phyloP scores from a whole-genome alignment of 768 basidiomycete genomes.

The Cantharellus anzutake region DNA sequence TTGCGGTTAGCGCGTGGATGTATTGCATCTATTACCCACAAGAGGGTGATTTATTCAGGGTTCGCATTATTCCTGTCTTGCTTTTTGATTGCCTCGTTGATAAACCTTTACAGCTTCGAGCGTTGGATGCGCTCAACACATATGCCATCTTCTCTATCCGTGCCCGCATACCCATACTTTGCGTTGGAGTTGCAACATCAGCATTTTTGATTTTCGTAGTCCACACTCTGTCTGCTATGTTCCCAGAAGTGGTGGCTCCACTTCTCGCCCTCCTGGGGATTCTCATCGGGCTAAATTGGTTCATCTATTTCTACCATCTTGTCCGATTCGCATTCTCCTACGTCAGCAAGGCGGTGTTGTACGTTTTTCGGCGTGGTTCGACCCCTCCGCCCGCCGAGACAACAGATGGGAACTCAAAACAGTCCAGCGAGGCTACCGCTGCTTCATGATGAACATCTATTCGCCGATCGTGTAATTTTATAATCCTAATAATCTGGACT shows the following conservation, averaged over 20 bases:
- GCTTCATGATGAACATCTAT: no score
- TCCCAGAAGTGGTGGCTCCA: background rate
- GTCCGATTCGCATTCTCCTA: background rate
- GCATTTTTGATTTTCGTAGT: background rate
- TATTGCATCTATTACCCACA: background rate
- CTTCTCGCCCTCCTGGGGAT: background rate
- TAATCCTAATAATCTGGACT: no score
- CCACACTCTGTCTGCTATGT: background rate
- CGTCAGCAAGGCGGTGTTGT: no score
- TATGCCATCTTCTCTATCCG: conserved; percentile 1
- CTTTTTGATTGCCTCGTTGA: background rate
- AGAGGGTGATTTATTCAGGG: background rate
- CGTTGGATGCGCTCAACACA: background rate
- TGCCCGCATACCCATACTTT: background rate
- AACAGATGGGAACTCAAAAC: no score
- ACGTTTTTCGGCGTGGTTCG: no score
- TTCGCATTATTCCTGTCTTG: background rate
- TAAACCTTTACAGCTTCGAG: background rate
- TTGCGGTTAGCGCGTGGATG: background rate
- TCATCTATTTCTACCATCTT: background rate
- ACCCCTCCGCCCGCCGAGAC: no score
- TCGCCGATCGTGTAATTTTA: no score
- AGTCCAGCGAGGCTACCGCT: no score
- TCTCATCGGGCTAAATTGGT: background rate
- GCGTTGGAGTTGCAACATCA: background rate